Conservation (phyloP, 108 stramenopile genomes). For the Mayamaea pseudoterrestris region DNA sequence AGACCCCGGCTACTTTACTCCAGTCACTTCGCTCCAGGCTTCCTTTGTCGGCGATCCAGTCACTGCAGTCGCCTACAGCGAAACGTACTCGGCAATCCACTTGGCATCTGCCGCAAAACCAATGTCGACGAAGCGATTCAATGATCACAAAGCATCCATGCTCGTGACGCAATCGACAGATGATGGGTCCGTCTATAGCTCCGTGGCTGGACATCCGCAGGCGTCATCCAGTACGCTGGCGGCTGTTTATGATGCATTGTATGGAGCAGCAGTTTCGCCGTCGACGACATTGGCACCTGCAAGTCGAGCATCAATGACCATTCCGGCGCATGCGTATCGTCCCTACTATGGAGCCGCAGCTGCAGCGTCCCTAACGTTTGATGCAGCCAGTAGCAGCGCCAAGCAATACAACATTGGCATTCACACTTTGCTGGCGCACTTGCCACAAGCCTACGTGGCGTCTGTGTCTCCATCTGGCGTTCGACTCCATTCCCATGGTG, state of each 20-base stretch:
- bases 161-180: slow-evolving; percentile 17
- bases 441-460: slow-evolving; percentile 33
- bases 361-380: too few species aligned
- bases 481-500: slow-evolving; percentile 58
- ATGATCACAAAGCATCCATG: slow-evolving; percentile 7
- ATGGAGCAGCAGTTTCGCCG: slow-evolving; percentile 9
- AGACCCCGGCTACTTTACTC: too few species aligned
- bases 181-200: slow-evolving; percentile 43
- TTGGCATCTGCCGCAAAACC: slow-evolving; percentile 43
- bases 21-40: too few species aligned
- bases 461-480: slow-evolving; percentile 56
- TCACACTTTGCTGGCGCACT: slow-evolving; percentile 24
- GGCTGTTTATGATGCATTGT: slow-evolving; percentile 31
- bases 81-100: slow-evolving; percentile 33
- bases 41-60: slow-evolving; percentile 28
- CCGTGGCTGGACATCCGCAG: slow-evolving; percentile 70
- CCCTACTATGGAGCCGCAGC: slow-evolving; percentile 38
- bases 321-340: slow-evolving; percentile 48
- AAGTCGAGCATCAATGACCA: slow-evolving; percentile 13
- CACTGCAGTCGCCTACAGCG: slow-evolving; percentile 37
- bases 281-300: slow-evolving; percentile 4
- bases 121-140: slow-evolving; percentile 2
- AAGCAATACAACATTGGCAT: slow-evolving; percentile 36
- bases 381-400: background rate
- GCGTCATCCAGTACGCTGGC: slow-evolving; percentile 27